Percentiles rank a stretch among this genome's conserved stretches.
Conservation (phyloP, 305 asterid species). For the Solanum chacoense region DNA sequence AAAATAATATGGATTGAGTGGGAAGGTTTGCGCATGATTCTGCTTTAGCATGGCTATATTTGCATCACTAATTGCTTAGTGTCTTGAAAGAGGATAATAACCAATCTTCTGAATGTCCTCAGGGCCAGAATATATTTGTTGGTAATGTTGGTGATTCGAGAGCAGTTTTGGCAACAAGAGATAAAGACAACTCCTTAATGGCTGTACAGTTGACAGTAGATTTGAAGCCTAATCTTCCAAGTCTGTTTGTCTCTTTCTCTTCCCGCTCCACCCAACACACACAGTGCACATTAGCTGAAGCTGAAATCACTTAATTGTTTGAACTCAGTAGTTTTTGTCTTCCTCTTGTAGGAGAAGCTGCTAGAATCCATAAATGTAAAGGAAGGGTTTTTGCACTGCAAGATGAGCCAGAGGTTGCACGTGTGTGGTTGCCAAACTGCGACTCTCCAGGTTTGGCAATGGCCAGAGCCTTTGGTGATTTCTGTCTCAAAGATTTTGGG, state of each 20-base stretch:
- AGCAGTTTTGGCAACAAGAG: constrained; percentile 81
- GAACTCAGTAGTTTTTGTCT: background rate
- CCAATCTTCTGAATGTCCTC: constrained; percentile 1
- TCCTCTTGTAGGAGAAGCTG: constrained; percentile 67
- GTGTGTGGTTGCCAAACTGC: constrained; percentile 94
- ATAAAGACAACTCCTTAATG: constrained; percentile 45
- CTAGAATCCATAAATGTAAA: constrained; percentile 78
- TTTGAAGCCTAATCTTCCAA: constrained; percentile 96
- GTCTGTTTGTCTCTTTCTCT: constrained; percentile 3
- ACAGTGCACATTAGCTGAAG: background rate
- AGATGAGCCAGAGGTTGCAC: constrained; percentile 96
- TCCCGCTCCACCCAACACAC: background rate
- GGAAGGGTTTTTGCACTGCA: constrained; percentile 96
- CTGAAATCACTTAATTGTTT: background rate
- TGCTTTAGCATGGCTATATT: background rate
- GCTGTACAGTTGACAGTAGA: constrained; percentile 85
- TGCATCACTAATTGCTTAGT: background rate
- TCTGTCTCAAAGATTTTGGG: constrained; percentile 91
- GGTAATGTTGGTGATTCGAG: constrained; percentile 95
- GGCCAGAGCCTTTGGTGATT: constrained; percentile 98
- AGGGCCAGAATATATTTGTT: constrained; percentile 78
- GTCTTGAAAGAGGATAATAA: background rate
- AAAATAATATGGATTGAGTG: background rate
- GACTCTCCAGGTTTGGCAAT: constrained; percentile 97
- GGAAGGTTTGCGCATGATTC: background rate